Evolutionary conservation across 2,329 filamentous ascomycete genomes (phyloP).

Genomic region (Colletotrichum plurivorum): DNA sequence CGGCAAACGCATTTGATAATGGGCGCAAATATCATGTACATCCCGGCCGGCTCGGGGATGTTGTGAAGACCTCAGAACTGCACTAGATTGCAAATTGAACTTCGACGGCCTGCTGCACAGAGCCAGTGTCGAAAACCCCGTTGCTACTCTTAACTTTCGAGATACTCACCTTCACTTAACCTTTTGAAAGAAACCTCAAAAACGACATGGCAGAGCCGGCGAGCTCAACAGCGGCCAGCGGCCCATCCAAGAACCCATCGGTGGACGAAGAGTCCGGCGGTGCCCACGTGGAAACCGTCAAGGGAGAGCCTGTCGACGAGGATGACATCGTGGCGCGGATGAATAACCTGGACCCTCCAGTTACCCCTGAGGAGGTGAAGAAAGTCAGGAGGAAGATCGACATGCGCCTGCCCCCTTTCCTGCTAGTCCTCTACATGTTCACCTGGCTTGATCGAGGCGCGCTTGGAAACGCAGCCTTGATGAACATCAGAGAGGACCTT

Average conservation of each 20-base stretch:
- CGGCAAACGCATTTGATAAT: not conserved
- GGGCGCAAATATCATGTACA: no score
- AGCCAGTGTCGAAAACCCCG: no score
- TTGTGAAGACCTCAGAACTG: no score
- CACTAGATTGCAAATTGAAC: no score
- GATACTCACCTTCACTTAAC: no score
- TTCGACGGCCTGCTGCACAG: no score
- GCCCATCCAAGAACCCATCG: not conserved
- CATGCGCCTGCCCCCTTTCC: slow-evolving; percentile 33
- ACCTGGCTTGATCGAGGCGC: slow-evolving; percentile 38
- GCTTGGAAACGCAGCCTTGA: slow-evolving; percentile 43
- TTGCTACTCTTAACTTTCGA: no score
- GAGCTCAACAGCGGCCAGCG: not conserved
- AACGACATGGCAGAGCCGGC: not conserved
- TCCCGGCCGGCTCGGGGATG: no score
- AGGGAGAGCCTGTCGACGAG: not conserved
- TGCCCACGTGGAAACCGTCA: not conserved
- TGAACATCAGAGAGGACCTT: slow-evolving; percentile 42
- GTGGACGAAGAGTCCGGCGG: slow-evolving; percentile 8
- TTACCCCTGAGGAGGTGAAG: slow-evolving; percentile 33
- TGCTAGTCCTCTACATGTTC: slow-evolving; percentile 36
- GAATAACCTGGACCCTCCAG: slow-evolving; percentile 40
- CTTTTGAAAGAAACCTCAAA: no score
- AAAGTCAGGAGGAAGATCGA: slow-evolving; percentile 43
- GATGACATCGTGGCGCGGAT: slow-evolving; percentile 37